Base-by-base conservation (phyloP, 2,329 filamentous ascomycete genomes). In the Aaosphaeria pasadenensis region DNA sequence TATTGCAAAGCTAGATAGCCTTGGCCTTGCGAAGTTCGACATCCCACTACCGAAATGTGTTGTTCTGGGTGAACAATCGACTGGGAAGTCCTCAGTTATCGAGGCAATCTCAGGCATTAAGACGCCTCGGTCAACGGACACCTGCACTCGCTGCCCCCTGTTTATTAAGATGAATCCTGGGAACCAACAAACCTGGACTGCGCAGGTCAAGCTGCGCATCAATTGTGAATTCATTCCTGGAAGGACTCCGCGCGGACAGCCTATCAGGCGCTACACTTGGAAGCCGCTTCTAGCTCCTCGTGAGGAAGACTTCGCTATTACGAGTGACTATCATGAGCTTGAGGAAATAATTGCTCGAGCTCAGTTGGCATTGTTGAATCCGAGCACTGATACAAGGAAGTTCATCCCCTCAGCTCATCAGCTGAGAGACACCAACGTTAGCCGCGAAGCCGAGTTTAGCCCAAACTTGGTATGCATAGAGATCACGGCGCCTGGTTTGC, bases 401-500 rank as follows among this genome's bases (percentile, higher is more conserved):
- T 74, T 80, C 47, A 42, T 64, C 1, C 2, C 33, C n/a, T 11
- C 11, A 4, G 35, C 39, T 0, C 5, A 28, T 1, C 17, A 24
- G 17, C 17, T 24, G 17, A 24, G 17, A 24, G 17, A 24, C 2
- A 24, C 17, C 17, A 24, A 24, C 3, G 49, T 48, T 7, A 24
- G 17, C 3, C 17, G 17, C 17, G 17, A 24, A 24, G 83, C 86
- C 0, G 84, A 88, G 6, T 95, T 95, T 55, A 90, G 87, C 0
- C 91, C 91, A 0, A 96, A 96, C 54, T 79, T 91, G 0, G 85
- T 96, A 0, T 80, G 85, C 0, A 74, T 96, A 28, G 82, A 90
- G 45, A 90, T 96, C 29, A 83, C 83, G 0, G 87, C 86, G 0
- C 87, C 87, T 0, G 77, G 76, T 0, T 77, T 92, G 0, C 86